phyloP scores from a whole-genome alignment of 2,329 filamentous ascomycete species.

The Fusarium globosum region DNA sequence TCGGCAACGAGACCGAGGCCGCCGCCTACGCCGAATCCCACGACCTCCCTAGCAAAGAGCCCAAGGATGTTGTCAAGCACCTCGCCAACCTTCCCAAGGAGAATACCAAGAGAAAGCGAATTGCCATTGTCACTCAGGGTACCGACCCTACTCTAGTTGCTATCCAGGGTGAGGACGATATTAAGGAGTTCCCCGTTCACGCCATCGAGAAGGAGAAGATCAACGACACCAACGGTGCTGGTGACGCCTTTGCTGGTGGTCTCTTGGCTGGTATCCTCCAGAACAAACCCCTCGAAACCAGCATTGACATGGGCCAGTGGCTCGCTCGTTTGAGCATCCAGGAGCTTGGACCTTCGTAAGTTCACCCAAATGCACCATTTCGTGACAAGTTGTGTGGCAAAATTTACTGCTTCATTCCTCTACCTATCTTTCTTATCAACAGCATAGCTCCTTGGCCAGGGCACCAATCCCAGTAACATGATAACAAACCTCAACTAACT shows the following conservation, averaged over 20 bases:
- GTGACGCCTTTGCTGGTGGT: conserved; percentile 95
- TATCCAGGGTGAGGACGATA: conserved; percentile 73
- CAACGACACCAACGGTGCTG: conserved; percentile 96
- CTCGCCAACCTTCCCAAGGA: conserved; percentile 92
- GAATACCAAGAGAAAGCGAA: conserved; percentile 84
- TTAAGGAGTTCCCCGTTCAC: conserved; percentile 85
- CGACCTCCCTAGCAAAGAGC: conserved; percentile 77
- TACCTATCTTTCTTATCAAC: conserved; percentile 34
- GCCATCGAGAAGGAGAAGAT: conserved; percentile 82
- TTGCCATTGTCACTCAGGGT: conserved; percentile 94
- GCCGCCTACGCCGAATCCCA: conserved; percentile 87
- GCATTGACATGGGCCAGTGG: conserved; percentile 96
- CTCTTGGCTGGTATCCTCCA: conserved; percentile 90
- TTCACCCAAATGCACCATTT: conserved; percentile 47
- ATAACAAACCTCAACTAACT: conserved; percentile 34
- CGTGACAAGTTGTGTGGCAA: conserved; percentile 15
- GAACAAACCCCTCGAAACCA: conserved; percentile 81
- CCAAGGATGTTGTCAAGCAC: conserved; percentile 85
- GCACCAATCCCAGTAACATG: conserved; percentile 24
- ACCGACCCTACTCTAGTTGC: conserved; percentile 91
- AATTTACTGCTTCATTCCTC: conserved; percentile 27
- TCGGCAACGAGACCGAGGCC: conserved; percentile 97
- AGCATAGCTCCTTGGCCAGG: conserved; percentile 19
- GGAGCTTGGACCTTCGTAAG: conserved; percentile 95
- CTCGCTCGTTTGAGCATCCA: conserved; percentile 92